These are phyloP conservation scores for Borovskyia barvae DNA, from an alignment of 208 protist genomes.

Conservation along the genomic window DNA sequence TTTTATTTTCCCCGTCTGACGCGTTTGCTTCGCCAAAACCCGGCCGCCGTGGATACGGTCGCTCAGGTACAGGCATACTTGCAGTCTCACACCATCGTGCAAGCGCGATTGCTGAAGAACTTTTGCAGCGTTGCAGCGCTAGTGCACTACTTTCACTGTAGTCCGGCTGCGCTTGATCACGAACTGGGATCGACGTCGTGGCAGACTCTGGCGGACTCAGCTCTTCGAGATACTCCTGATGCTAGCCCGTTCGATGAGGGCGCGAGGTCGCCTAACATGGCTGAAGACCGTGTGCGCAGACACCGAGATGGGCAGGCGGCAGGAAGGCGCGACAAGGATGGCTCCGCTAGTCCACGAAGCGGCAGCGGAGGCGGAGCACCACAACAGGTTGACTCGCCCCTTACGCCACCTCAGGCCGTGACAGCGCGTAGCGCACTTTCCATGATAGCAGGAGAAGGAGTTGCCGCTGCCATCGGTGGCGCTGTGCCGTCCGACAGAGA, in stretches of 20 bases:
- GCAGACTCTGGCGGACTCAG: constrained; percentile 16
- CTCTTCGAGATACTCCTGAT: background rate
- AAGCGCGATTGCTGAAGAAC: constrained; percentile 28
- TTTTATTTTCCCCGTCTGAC: constrained; percentile 48
- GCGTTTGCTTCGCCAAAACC: constrained; percentile 27
- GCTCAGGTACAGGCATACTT: constrained; percentile 41
- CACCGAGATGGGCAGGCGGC: background rate
- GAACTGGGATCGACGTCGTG: constrained; percentile 47
- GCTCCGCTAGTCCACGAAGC: background rate
- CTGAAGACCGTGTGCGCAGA: constrained; percentile 9
- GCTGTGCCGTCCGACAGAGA: background rate
- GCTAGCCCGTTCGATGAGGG: background rate
- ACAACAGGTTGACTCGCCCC: too few species aligned
- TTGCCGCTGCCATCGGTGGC: too few species aligned
- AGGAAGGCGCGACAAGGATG: background rate
- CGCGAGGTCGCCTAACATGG: constrained; percentile 7
- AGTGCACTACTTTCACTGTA: constrained; percentile 77
- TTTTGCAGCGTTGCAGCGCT: constrained; percentile 47
- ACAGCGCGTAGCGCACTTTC: too few species aligned
- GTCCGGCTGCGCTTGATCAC: constrained; percentile 44
- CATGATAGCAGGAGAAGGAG: too few species aligned
- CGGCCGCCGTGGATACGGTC: constrained; percentile 33
- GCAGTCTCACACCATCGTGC: constrained; percentile 20
- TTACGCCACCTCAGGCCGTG: too few species aligned
- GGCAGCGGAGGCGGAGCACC: too few species aligned